These are phyloP conservation scores for Verticillium zaregamsianum DNA, from an alignment of 2,329 filamentous ascomycete genomes.

Conservation along the genomic window DNA sequence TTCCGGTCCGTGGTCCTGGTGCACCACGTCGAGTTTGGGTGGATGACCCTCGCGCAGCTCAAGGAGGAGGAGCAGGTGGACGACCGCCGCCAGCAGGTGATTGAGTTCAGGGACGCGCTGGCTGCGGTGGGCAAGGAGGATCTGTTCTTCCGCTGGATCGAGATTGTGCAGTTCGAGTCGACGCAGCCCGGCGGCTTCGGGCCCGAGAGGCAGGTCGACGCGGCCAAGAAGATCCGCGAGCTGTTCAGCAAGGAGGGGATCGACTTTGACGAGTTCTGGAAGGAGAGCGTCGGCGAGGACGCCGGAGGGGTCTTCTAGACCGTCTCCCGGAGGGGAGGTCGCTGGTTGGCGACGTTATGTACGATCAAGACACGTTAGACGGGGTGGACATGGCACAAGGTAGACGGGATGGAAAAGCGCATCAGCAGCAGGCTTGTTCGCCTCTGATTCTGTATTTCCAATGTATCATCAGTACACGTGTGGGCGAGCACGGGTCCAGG, in stretches of 20 bases:
- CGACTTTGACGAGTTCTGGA: slow-evolving; percentile 80
- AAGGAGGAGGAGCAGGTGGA: slow-evolving; percentile 45
- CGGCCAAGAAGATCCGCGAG: slow-evolving; percentile 69
- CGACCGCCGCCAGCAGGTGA: slow-evolving; percentile 66
- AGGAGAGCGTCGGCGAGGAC: slow-evolving; percentile 47
- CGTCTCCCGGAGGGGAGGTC: no score
- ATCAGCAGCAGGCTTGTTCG: not conserved
- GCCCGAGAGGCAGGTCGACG: slow-evolving; percentile 64
- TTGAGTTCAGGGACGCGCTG: slow-evolving; percentile 75
- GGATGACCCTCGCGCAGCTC: slow-evolving; percentile 63
- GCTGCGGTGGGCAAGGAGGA: slow-evolving; percentile 76
- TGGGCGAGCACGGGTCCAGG: not conserved
- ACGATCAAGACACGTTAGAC: not conserved
- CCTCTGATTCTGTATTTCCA: not conserved
- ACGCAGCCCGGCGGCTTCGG: slow-evolving; percentile 76
- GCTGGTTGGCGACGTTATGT: not conserved
- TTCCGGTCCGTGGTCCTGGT: slow-evolving; percentile 70
- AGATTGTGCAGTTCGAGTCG: slow-evolving; percentile 85
- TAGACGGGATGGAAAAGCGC: not conserved
- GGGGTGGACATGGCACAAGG: not conserved
- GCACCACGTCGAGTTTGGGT: slow-evolving; percentile 63
- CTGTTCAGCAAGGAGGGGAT: slow-evolving; percentile 72
- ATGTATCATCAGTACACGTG: not conserved
- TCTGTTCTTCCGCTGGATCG: slow-evolving; percentile 88
- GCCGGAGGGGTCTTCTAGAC: not conserved